phyloP scores from a whole-genome alignment of 495 filamentous ascomycete species.

The Aspergillus saccharolyticus region DNA sequence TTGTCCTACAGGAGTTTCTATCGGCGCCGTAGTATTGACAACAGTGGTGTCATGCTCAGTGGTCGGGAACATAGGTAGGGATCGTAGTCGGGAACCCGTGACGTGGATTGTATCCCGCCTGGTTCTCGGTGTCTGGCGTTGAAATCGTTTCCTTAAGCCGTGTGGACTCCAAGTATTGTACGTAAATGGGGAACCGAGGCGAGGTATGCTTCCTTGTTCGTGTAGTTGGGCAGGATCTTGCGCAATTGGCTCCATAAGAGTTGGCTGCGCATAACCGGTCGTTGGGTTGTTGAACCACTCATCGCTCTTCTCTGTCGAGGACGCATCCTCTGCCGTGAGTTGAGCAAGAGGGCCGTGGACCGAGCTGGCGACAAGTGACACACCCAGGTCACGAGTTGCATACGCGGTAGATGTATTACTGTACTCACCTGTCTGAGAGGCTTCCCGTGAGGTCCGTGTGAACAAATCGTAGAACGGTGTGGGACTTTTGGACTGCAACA shows the following conservation, averaged over 20 bases:
- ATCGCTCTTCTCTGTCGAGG: constrained; percentile 14
- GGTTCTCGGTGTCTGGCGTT: constrained; percentile 27
- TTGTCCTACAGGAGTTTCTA: constrained; percentile 41
- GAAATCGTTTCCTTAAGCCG: constrained; percentile 29
- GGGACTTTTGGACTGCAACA: constrained; percentile 67
- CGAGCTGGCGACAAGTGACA: constrained; percentile 78
- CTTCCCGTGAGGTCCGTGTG: constrained; percentile 35
- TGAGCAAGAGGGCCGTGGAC: constrained; percentile 67
- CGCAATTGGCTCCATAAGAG: constrained; percentile 6
- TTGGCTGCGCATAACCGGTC: constrained; percentile 5
- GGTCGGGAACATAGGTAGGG: constrained; percentile 46
- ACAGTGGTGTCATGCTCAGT: constrained; percentile 50
- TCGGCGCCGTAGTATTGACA: constrained; percentile 31
- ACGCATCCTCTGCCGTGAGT: constrained; percentile 40
- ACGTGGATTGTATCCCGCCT: constrained; percentile 43
- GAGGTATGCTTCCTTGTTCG: constrained; percentile 27
- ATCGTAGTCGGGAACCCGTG: constrained; percentile 42
- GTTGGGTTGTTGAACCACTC: constrained; percentile 38
- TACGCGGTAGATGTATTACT: constrained; percentile 38
- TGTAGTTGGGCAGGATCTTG: constrained; percentile 22
- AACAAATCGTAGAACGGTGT: constrained; percentile 62
- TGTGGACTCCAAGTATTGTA: constrained; percentile 55
- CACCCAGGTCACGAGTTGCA: constrained; percentile 72
- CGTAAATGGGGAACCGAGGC: constrained; percentile 53
- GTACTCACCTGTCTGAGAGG: constrained; percentile 20